Conservation (phyloP, 73 alveolate genomes). For the Vitrella brassicaformis region DNA sequence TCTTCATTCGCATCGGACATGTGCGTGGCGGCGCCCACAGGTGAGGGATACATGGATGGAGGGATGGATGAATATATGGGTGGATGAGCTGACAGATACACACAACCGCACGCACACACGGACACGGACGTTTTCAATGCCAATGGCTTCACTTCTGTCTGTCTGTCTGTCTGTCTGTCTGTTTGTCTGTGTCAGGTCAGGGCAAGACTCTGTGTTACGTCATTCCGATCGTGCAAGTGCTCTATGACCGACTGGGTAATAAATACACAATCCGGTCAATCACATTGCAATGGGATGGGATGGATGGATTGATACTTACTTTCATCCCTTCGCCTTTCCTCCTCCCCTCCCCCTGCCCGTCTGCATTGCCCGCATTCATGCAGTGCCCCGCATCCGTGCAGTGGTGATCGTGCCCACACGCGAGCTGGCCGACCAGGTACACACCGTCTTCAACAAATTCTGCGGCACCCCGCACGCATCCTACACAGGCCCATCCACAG, state of each 20-base stretch:
- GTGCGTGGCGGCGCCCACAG: constrained; percentile 50
- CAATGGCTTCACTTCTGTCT: too few relatives aligned
- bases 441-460: constrained; percentile 44
- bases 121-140: too few relatives aligned
- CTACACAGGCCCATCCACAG: background rate
- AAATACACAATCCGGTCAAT: constrained; percentile 28
- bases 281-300: too few relatives aligned
- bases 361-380: background rate
- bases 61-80: too few relatives aligned
- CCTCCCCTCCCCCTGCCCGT: background rate
- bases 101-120: too few relatives aligned
- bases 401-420: constrained; percentile 50
- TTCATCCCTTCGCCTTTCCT: background rate
- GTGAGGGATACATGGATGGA: too few relatives aligned
- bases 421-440: constrained; percentile 51
- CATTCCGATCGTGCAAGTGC: constrained; percentile 44
- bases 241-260: constrained; percentile 18
- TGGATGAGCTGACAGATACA: too few relatives aligned
- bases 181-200: too few relatives aligned
- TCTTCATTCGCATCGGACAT: constrained; percentile 12
- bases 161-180: too few relatives aligned
- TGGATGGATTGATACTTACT: too few relatives aligned
- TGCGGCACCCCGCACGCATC: constrained; percentile 41
- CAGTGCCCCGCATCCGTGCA: constrained; percentile 14
- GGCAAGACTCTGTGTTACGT: constrained; percentile 53